A percentile compares a stretch with the other conserved stretches of the same genome.
phyloP scores from a whole-genome alignment of 169 alveolate species.

The Cryptosporidium viatorum region DNA sequence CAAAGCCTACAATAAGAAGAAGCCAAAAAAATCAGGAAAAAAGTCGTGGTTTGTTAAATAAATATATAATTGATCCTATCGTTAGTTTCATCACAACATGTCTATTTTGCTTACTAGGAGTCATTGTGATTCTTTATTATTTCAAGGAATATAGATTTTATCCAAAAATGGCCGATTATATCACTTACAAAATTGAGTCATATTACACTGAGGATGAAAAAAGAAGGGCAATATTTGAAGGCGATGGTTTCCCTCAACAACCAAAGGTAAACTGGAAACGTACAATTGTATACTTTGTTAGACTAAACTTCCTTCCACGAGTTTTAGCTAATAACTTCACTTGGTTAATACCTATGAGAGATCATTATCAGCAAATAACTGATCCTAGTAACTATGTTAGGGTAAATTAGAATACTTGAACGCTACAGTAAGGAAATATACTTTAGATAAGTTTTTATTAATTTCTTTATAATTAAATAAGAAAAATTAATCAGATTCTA shows the following conservation, averaged over 20 bases:
- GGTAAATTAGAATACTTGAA: constrained; percentile 17
- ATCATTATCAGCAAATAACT: constrained; percentile 38
- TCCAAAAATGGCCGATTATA: constrained; percentile 52
- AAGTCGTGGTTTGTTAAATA: constrained; percentile 14
- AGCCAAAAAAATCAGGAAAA: constrained; percentile 25
- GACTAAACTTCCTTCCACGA: constrained; percentile 52
- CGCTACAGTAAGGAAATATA: neutral
- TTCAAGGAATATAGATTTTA: constrained; percentile 53
- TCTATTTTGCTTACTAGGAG: constrained; percentile 44
- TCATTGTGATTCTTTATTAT: constrained; percentile 48
- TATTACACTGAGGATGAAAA: constrained; percentile 71
- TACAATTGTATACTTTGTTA: constrained; percentile 39
- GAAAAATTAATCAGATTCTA: constrained; percentile 4
- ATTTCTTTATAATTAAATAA: constrained; percentile 5
- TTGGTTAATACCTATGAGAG: constrained; percentile 72
- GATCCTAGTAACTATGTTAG: constrained; percentile 48
- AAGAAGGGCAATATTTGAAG: constrained; percentile 74
- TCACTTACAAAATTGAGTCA: constrained; percentile 52
- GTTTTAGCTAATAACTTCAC: constrained; percentile 43
- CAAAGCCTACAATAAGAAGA: constrained; percentile 64
- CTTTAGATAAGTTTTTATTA: neutral
- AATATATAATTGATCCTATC: constrained; percentile 46
- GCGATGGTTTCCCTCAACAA: constrained; percentile 66
- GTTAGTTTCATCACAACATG: constrained; percentile 14
- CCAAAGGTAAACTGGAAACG: constrained; percentile 67